Conservation (phyloP, 495 filamentous ascomycete genomes). For the Aspergillus incahuasiensis region DNA sequence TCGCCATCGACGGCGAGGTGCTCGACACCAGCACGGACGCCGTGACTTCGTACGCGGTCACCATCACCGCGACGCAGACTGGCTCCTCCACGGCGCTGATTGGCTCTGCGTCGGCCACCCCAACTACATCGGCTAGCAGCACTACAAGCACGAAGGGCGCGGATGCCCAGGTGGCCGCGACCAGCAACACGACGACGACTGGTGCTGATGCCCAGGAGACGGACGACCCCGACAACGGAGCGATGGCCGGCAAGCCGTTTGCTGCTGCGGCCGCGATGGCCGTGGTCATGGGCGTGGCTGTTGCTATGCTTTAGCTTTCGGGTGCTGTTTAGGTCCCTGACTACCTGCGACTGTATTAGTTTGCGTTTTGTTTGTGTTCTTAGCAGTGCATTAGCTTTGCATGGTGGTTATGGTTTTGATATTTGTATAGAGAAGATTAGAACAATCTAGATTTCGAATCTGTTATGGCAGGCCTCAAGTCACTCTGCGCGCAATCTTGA, state of each 20-base stretch:
- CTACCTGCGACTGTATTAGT: too few species aligned
- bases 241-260: neutral
- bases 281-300: neutral
- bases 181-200: neutral
- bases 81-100: neutral
- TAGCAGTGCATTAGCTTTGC: too few species aligned
- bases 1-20: neutral
- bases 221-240: neutral
- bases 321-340: too few species aligned
- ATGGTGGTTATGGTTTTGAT: too few species aligned
- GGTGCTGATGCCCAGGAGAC: neutral
- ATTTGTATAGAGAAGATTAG: too few species aligned
- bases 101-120: neutral
- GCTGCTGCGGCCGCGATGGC: slow-evolving; percentile 17
- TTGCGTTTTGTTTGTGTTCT: too few species aligned
- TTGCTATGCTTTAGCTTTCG: neutral
- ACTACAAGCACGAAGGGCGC: too few species aligned
- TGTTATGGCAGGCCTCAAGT: too few species aligned
- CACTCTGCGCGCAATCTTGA: too few species aligned
- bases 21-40: neutral
- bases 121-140: neutral
- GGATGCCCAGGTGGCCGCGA: neutral
- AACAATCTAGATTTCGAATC: too few species aligned
- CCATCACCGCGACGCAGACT: neutral
- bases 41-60: neutral